Percentiles rank a stretch among this genome's conserved stretches.
These are phyloP conservation scores for Blattamonas nauphoetae DNA, from an alignment of 78 protist genomes.

Conservation along the genomic window DNA sequence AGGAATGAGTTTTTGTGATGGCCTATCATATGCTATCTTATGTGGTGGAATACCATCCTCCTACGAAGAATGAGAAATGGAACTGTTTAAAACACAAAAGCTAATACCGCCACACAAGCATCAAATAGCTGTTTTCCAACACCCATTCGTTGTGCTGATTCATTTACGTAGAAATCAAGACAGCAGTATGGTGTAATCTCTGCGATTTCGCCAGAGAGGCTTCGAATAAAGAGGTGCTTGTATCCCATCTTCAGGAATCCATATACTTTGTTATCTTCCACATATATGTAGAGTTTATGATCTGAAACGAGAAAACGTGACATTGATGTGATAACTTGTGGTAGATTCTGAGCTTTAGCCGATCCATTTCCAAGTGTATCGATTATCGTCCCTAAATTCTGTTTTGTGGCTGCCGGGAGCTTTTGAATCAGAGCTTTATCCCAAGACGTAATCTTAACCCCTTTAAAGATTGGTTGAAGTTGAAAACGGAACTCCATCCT, in stretches of 20 bases:
- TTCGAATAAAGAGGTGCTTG: not conserved
- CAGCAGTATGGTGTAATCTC: not conserved
- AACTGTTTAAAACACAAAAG: not conserved
- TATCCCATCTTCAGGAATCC: not conserved
- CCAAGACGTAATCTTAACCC: not conserved
- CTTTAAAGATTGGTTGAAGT: not conserved
- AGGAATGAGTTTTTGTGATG: slow-evolving; percentile 39
- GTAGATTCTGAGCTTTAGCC: not conserved
- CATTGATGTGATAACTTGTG: not conserved
- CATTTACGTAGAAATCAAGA: not conserved
- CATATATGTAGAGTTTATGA: not conserved
- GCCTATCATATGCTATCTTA: slow-evolving; percentile 42
- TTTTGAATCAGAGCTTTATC: not conserved
- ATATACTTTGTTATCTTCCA: not conserved
- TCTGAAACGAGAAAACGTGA: not conserved
- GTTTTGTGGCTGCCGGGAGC: not conserved
- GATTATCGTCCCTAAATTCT: not conserved
- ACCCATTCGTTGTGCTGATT: not conserved
- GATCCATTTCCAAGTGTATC: not conserved
- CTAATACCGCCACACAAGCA: not conserved
- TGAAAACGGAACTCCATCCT: not conserved
- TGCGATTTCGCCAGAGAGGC: not conserved
- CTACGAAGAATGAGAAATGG: not conserved
- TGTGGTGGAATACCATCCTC: not conserved
- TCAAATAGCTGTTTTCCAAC: not conserved